Percentiles rank a stretch among this genome's conserved stretches.
Conservation (phyloP, 148 eudicot genomes). For the Chenopodium album region DNA sequence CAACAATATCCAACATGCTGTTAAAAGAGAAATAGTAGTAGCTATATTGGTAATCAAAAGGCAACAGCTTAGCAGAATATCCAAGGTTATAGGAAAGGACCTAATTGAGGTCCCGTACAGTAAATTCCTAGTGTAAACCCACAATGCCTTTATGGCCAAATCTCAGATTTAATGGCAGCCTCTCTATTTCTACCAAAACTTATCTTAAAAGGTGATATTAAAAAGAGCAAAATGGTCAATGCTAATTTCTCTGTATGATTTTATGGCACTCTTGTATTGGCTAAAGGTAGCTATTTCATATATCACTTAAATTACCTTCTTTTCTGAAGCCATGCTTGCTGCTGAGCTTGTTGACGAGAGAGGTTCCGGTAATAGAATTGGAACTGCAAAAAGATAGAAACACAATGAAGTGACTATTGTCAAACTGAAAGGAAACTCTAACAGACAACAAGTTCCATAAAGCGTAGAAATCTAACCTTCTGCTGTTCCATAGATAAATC, state of each 20-base stretch:
- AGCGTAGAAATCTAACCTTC: slow-evolving; percentile 46
- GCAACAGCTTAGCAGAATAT: no score
- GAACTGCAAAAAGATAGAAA: slow-evolving; percentile 43
- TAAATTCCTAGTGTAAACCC: background rate
- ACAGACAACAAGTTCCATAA: slow-evolving; percentile 3
- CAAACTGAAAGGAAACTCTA: slow-evolving; percentile 16
- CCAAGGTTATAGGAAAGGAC: background rate
- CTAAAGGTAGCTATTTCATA: background rate
- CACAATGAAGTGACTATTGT: slow-evolving; percentile 4
- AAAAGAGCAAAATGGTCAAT: no score
- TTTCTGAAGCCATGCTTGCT: slow-evolving; percentile 92
- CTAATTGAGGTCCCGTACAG: background rate
- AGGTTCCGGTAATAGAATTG: slow-evolving; percentile 76
- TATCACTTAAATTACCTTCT: slow-evolving; percentile 52
- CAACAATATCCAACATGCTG: background rate
- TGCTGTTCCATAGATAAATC: slow-evolving; percentile 83
- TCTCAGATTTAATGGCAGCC: background rate
- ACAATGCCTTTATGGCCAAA: background rate
- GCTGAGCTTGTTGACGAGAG: slow-evolving; percentile 83
- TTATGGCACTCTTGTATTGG: background rate
- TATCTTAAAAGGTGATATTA: background rate
- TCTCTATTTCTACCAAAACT: background rate
- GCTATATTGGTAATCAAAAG: no score
- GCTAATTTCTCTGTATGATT: background rate
- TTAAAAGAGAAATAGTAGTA: no score